A percentile compares a stretch with the other conserved stretches of the same genome.
Evolutionary conservation across 2,329 filamentous ascomycete species (phyloP).

Genomic region (Metarhizium album): DNA sequence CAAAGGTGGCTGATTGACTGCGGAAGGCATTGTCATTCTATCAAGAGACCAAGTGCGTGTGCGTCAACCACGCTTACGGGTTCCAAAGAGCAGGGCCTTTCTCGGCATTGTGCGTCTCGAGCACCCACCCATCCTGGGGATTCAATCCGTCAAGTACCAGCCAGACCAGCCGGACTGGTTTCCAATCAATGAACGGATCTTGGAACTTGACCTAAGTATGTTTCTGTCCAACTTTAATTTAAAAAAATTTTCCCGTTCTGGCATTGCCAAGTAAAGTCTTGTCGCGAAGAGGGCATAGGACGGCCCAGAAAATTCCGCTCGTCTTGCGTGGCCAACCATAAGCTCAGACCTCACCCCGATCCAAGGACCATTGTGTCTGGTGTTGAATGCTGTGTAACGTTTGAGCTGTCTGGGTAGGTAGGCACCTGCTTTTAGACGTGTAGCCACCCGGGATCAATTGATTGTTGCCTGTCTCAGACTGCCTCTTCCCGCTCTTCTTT

Average conservation of each 20-base stretch:
- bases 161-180: background rate
- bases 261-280: background rate
- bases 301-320: background rate
- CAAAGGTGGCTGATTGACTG: background rate
- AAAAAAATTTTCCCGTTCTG: too few relatives aligned
- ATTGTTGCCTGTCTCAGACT: background rate
- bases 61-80: too few relatives aligned
- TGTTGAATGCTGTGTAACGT: too few relatives aligned
- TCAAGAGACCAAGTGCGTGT: too few relatives aligned
- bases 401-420: too few relatives aligned
- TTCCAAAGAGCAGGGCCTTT: too few relatives aligned
- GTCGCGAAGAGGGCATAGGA: background rate
- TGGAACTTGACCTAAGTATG: background rate
- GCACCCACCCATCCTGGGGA: too few relatives aligned
- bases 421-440: background rate
- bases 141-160: too few relatives aligned
- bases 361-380: background rate
- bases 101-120: too few relatives aligned
- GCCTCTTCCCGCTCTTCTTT: too few relatives aligned
- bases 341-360: constrained; percentile 5
- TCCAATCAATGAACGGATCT: background rate
- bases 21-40: background rate
- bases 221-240: too few relatives aligned
- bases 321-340: background rate
- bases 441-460: background rate